phyloP scores from a whole-genome alignment of 306 rosid species.

The Quercus suber region DNA sequence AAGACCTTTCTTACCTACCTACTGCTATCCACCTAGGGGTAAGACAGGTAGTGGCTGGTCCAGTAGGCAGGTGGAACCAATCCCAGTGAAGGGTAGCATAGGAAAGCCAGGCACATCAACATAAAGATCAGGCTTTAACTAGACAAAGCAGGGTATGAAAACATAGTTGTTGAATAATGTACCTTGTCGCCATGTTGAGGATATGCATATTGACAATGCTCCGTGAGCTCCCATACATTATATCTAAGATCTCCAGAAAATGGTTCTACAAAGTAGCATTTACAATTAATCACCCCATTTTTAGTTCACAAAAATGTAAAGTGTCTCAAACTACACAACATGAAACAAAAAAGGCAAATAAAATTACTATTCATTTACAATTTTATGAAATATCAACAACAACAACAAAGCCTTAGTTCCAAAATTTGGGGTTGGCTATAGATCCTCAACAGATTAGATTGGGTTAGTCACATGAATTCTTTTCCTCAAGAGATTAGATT shows the following conservation, averaged over 20 bases:
- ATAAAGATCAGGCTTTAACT: neutral
- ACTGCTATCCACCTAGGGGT: neutral
- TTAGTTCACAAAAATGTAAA: neutral
- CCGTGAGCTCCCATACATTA: constrained; percentile 63
- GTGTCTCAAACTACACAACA: neutral
- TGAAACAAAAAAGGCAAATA: neutral
- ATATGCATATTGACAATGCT: constrained; percentile 62
- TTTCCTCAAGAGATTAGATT: too few species aligned
- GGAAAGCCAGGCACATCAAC: neutral
- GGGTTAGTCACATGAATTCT: too few species aligned
- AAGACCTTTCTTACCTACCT: neutral
- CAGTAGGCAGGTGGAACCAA: neutral
- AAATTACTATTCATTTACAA: neutral
- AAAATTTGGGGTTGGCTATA: too few species aligned
- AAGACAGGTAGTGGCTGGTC: constrained; percentile 4
- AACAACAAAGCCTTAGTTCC: too few species aligned
- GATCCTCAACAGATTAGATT: too few species aligned
- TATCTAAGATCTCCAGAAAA: constrained; percentile 76
- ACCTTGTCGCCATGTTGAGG: constrained; percentile 84
- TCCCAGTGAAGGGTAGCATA: constrained; percentile 9
- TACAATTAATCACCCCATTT: neutral
- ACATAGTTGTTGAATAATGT: constrained; percentile 14
- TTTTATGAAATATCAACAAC: neutral
- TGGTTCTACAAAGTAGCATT: constrained; percentile 47
- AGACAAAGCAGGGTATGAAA: constrained; percentile 10